Percentiles rank a stretch among this genome's conserved stretches.
phyloP scores from a whole-genome alignment of 129 eudicot species.

The Arctium lappa region DNA sequence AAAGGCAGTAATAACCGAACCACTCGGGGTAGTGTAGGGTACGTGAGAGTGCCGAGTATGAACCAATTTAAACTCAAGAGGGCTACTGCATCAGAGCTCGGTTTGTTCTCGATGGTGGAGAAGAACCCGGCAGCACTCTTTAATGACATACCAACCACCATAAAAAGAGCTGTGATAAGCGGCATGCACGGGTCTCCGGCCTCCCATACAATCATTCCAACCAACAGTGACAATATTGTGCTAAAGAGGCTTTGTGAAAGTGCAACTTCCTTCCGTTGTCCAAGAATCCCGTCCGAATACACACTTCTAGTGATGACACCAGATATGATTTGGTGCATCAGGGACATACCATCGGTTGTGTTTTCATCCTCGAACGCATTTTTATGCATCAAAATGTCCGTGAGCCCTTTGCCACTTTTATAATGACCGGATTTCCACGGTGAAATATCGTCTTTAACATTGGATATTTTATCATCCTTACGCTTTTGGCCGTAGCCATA shows the following conservation, averaged over 20 bases:
- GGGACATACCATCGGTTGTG: conserved; percentile 1
- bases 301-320: not conserved
- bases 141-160: conserved; percentile 64
- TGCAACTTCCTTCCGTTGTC: conserved; percentile 47
- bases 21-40: conserved; percentile 57
- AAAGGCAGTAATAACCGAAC: conserved; percentile 41
- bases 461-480: not conserved
- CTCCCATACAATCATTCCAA: conserved; percentile 59
- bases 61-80: conserved; percentile 89
- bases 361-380: conserved; percentile 13
- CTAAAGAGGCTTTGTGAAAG: conserved; percentile 61
- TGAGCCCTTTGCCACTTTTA: not conserved
- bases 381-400: conserved; percentile 18
- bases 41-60: conserved; percentile 65
- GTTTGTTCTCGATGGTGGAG: conserved; percentile 45
- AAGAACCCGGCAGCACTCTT: conserved; percentile 51
- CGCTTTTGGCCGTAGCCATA: conserved; percentile 12
- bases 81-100: conserved; percentile 59
- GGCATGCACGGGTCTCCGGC: conserved; percentile 83
- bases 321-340: conserved; percentile 17
- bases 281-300: not conserved
- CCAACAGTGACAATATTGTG: conserved; percentile 53
- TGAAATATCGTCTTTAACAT: conserved; percentile 8
- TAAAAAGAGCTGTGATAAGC: conserved; percentile 64
- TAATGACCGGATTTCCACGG: conserved; percentile 19